Evolutionary conservation across 495 filamentous ascomycete species (phyloP), one percentile per base, ranked within the genome.

Genomic region (Penicillium canariense): DNA sequence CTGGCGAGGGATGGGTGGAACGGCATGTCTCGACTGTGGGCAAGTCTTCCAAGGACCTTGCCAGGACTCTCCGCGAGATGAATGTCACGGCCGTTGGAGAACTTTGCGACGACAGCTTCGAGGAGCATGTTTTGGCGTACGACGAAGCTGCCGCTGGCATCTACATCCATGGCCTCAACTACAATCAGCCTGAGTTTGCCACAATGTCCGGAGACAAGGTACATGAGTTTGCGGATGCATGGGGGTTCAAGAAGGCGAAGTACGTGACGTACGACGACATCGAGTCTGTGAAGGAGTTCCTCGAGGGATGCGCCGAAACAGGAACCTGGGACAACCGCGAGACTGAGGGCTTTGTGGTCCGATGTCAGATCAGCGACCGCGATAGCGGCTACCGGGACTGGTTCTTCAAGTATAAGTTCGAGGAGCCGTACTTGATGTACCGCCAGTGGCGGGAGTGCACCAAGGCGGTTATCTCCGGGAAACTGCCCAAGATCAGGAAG

Each of bases 341-440:
- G 57, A 93, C 96, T 2, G 94, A 98, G 68, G 94, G 94, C 3
- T 98, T 98, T 59, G 94, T 98, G 49, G 88, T 98, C 52, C 87
- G 94, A 49, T 97, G 94, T 74, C 86, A 89, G 66, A 81, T 84
- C 55, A 77, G 78, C 48, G 68, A 80, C 18, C 70, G 66, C 9
- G 73, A 73, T 10, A 62, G 69, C 67, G 35, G 58, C 71, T 94
- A 83, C 72, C 75, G 81, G 15, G 90, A 97, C 68, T 98, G 93
- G 93, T 97, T 98, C 74, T 98, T 97, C 85, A 98, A 98, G 69
- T 98, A 90, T 81, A 98, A 98, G 74, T 98, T 97, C 48, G 94
- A 98, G 67, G 95, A 98, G 74, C 94, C 94, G 0, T 98, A 98
- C 68, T 73, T 98, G 59, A 90, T 98, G 89, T 98, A 96, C 66